Percentiles rank a stretch among this genome's conserved stretches.
These are phyloP conservation scores for Tetracladium marchalianum DNA, from an alignment of 495 filamentous ascomycete genomes.

Conservation along the genomic window DNA sequence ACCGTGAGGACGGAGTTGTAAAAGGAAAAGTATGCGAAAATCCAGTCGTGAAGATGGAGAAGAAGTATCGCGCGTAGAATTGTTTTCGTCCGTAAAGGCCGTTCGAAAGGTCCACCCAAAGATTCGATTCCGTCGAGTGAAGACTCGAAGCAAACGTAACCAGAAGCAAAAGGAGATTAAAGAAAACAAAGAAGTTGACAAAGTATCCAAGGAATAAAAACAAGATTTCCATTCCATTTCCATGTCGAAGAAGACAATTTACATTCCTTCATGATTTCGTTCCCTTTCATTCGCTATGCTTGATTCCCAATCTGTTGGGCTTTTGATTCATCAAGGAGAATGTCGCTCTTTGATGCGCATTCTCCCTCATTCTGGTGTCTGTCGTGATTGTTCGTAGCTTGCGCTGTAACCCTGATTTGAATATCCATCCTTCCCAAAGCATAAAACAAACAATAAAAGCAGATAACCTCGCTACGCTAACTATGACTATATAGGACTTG, in stretches of 20 bases:
- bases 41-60: too few relatives aligned
- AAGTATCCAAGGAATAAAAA: slow-evolving; percentile 5
- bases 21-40: not conserved
- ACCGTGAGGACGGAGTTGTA: not conserved
- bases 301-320: not conserved
- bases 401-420: slow-evolving; percentile 8
- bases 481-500: slow-evolving; percentile 13
- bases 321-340: not conserved
- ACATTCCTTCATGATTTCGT: slow-evolving; percentile 3
- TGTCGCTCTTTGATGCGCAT: not conserved
- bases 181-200: slow-evolving; percentile 7
- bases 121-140: not conserved
- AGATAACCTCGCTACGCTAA: slow-evolving; percentile 24
- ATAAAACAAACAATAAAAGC: slow-evolving; percentile 15
- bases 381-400: not conserved
- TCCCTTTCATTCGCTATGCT: not conserved
- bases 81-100: not conserved
- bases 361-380: not conserved
- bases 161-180: not conserved
- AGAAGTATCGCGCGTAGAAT: too few relatives aligned
- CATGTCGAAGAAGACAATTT: slow-evolving; percentile 8
- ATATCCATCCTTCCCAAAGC: slow-evolving; percentile 14
- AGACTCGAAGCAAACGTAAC: not conserved
- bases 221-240: too few relatives aligned
- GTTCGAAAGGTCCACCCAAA: not conserved